Base-by-base conservation (phyloP, 2,329 filamentous ascomycete genomes). In the Botrytis paeoniae region DNA sequence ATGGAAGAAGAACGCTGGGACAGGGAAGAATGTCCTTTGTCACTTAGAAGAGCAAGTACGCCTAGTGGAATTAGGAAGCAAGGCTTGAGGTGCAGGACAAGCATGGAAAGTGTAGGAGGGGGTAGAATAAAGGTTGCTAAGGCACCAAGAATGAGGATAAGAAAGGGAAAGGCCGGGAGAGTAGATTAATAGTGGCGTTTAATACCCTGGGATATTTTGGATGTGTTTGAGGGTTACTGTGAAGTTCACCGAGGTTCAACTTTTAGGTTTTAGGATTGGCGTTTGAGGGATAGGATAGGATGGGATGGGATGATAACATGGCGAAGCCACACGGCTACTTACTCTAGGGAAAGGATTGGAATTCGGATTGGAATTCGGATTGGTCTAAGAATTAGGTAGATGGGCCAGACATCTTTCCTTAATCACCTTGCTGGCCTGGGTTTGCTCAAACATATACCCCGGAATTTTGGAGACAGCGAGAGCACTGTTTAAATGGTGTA, bases 51-150 rank as follows among this genome's bases (percentile, higher is more conserved):
- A 51, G 69, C 72, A 7, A 71, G 61, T 25, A 51, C 69, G 8
- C 72, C 72, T 9, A 54, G 35, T 54, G 72, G 72, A 4, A 68
- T 73, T 37, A 48, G 54, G 16, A 73, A 73, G 29, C 14, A 61
- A 35, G 65, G 57, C 2, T 22, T 63, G 45, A 74, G 35, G 39
- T 60, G 62, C n/a, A 41, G 54, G 43, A 54, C 22, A 18, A 72
- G 48, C 8, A 45, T 62, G 54, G 69, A 74, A 14, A 43, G 37
- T 60, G 43, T 54, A 48, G 29, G 51, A 10, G 63, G 39, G 6
- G 8, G 14, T 35, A 51, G 64, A 62, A n/a, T 48, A 51, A 66
- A 66, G 51, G 29, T 63, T 18, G 64, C 66, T 10, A 65, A 51
- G 43, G 9, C 10, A n/a, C 59, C 57, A 29, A 69, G 65, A 62